These are phyloP conservation scores for Volutella citrinella DNA, from an alignment of 2,329 filamentous ascomycete genomes.

Conservation along the genomic window DNA sequence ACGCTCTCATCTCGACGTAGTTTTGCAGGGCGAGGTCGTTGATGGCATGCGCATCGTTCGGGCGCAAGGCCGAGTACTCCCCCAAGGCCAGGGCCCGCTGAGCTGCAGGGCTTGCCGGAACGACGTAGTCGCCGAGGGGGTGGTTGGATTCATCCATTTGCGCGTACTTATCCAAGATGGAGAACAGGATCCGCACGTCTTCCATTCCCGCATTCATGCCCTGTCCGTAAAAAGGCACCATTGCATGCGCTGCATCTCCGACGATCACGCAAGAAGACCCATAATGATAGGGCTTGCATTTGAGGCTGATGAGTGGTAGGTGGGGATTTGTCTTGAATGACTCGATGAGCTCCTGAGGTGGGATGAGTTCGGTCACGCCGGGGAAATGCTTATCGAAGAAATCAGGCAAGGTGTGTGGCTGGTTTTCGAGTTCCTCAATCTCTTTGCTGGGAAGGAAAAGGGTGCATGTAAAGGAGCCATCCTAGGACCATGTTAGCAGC, in stretches of 20 bases:
- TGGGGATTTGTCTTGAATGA: slow-evolving; percentile 85
- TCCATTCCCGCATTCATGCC: slow-evolving; percentile 97
- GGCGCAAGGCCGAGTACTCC: slow-evolving; percentile 72
- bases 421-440: slow-evolving; percentile 65
- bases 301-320: slow-evolving; percentile 88
- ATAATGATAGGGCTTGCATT: slow-evolving; percentile 86
- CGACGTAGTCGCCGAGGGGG: slow-evolving; percentile 29
- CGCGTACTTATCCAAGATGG: slow-evolving; percentile 69
- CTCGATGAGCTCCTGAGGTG: slow-evolving; percentile 61
- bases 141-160: slow-evolving; percentile 43
- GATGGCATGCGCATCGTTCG: slow-evolving; percentile 80
- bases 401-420: slow-evolving; percentile 55
- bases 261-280: slow-evolving; percentile 75
- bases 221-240: slow-evolving; percentile 98
- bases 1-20: slow-evolving; percentile 89
- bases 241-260: slow-evolving; percentile 93
- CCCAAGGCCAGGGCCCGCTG: slow-evolving; percentile 65
- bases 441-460: slow-evolving; percentile 77
- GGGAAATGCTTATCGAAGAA: slow-evolving; percentile 88
- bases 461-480: slow-evolving; percentile 93
- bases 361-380: slow-evolving; percentile 72
- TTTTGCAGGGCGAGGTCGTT: slow-evolving; percentile 90
- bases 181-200: slow-evolving; percentile 86
- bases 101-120: slow-evolving; percentile 42
- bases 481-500: slow-evolving; percentile 40